Evolutionary conservation across 2,329 filamentous ascomycete genomes (phyloP), one percentile per base, ranked within the genome.

Genomic region (Penicillium sp.): DNA sequence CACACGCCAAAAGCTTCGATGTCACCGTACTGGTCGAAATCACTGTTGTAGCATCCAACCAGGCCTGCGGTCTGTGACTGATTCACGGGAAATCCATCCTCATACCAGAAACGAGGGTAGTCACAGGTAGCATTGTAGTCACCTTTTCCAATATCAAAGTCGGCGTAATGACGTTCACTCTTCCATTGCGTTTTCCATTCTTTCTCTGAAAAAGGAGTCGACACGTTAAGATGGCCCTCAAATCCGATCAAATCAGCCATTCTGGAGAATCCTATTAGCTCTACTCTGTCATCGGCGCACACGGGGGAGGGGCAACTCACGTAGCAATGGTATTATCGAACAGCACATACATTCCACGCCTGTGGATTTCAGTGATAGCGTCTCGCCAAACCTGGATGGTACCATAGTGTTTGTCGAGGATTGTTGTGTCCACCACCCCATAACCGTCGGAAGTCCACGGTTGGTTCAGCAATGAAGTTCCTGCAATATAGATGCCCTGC

Each of bases 291-390:
- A 5, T 11, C 9, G 10, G 10, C 7, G 26, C 23, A 16, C 5
- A n/a, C 2, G 16, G 10, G 18, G 4, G 30, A 7, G 7, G 26
- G 7, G 16, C 7, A 30, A 69, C 77, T 74, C 70, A 79, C 75
- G 84, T 87, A 39, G 82, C 80, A 65, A 87, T 81, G 3, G 85
- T 87, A 64, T 86, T 87, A 67, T 87, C 85, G 49, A 87, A 70
- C 23, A 88, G 70, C 43, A 87, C 82, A 69, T 86, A 86, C 84
- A 88, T 87, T 50, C 77, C 80, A 27, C 81, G 76, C 5, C 70
- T 70, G 64, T 88, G 85, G 14, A 87, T 84, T 48, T 83, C 83
- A 16, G 78, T 72, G 51, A 87, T 81, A 1, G 79, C 78, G 42
- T 74, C 67, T 57, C 83, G 78, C 82, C 84, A 87, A 51, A 76